Percentiles rank a stretch among this genome's conserved stretches.
These are phyloP conservation scores for Orbilia ellipsospora DNA, from an alignment of 2,329 filamentous ascomycete genomes.

Conservation along the genomic window DNA sequence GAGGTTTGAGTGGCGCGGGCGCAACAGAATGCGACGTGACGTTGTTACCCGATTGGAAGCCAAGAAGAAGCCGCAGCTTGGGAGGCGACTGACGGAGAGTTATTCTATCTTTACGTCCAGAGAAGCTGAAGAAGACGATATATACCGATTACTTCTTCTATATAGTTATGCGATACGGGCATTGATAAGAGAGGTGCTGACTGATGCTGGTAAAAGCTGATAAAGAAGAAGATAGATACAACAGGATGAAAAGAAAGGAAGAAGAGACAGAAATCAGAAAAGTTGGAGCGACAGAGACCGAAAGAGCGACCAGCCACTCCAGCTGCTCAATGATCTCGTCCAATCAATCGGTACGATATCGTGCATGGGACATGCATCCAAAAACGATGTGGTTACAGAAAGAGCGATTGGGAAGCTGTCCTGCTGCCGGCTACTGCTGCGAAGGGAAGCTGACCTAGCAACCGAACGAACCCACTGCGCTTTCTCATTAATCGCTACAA, in stretches of 20 bases:
- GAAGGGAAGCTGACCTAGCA: constrained; percentile 26
- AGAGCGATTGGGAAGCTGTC: not conserved
- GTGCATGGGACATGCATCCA: not conserved
- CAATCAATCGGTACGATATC: not conserved
- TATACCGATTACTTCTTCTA: too few species aligned
- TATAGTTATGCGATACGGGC: too few species aligned
- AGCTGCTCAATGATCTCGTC: not conserved
- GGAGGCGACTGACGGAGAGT: too few species aligned
- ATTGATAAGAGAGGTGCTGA: too few species aligned
- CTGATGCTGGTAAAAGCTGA: too few species aligned
- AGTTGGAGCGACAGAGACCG: too few species aligned
- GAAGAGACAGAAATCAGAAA: not conserved
- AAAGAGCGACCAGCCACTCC: not conserved
- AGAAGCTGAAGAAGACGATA: too few species aligned
- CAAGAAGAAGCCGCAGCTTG: too few species aligned
- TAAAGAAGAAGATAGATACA: too few species aligned
- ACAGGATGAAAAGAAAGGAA: not conserved
- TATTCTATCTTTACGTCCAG: too few species aligned
- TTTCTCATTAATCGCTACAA: not conserved
- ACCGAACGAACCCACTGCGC: not conserved
- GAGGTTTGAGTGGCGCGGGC: not conserved
- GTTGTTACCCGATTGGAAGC: too few species aligned
- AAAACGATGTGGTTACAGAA: not conserved
- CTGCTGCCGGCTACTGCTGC: not conserved
- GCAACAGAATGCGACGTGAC: not conserved